Base-by-base conservation (phyloP, 2,329 filamentous ascomycete species). In the Bipolaris gigantea region DNA sequence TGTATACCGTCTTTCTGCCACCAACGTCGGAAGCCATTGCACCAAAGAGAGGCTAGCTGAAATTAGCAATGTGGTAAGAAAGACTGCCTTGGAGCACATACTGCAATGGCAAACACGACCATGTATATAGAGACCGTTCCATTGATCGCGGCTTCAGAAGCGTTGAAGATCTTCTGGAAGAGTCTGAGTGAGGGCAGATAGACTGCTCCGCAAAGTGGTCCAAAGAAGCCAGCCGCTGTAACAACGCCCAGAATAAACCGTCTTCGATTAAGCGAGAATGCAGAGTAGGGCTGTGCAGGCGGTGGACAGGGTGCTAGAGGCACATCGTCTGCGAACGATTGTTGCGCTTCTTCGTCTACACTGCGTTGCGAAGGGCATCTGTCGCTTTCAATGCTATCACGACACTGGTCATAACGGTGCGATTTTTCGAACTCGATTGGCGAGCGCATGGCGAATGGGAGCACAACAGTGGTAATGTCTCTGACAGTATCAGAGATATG, bases 61-160 rank as follows among this genome's bases (percentile, higher is more conserved):
- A 35, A 41, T 66, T 35, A 66, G 61, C 35, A 4, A 34, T 30
- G 16, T 18, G 10, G 25, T 18, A 4, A 4, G 36, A 23, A 23
- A 0, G 40, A 2, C 45, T 15, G 5, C 18, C 5, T 18, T 18
- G 30, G 16, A 25, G 8, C 6, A 63, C 59, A 16, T 61, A 67
- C 59, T 35, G 71, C 72, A 15, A 79, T 47, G 15, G 76, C 77
- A 52, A 79, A 79, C 0, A 77, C 70, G 9, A 73, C 66, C 75
- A 77, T 78, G 59, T 78, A 80, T 4, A 79, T 72, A 0, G 74
- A 73, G n/a, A 79, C 76, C 0, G 77, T 77, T 3, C 70, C 75
- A 57, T 79, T 79, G 34, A 79, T 74, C 2, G 64, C 69, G 5
- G 73, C 71, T 23, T 63, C 61, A 7, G 68, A 70, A 5, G 68